These are phyloP conservation scores for Chimonanthus salicifolius DNA, from an alignment of 164 flowering plant genomes.

Conservation along the genomic window DNA sequence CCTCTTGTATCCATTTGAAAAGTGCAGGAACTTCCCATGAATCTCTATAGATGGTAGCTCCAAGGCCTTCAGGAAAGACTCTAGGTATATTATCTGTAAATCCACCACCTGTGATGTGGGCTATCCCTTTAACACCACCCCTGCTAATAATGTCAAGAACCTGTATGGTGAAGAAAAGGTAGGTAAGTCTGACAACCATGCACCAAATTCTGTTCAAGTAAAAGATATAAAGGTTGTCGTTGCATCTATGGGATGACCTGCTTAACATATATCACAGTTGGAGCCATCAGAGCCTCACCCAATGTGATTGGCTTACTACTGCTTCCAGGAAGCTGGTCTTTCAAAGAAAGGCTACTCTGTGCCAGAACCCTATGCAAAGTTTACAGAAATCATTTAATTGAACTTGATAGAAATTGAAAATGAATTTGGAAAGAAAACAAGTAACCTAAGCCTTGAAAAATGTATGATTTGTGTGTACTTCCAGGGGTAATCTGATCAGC, in stretches of 20 bases:
- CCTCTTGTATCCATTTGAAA: conserved; percentile 98
- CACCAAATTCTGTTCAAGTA: background rate
- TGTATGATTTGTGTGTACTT: background rate
- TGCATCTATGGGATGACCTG: conserved; percentile 43
- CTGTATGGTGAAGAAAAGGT: conserved; percentile 24
- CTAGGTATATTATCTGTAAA: conserved; percentile 95
- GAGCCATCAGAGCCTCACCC: conserved; percentile 92
- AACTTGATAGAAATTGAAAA: background rate
- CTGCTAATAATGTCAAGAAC: conserved; percentile 75
- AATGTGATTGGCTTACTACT: conserved; percentile 35
- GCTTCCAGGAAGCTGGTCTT: conserved; percentile 58
- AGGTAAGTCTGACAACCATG: background rate
- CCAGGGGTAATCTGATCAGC: background rate
- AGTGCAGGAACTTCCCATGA: conserved; percentile 79
- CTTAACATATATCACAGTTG: conserved; percentile 88
- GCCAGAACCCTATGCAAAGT: conserved; percentile 54
- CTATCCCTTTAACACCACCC: conserved; percentile 93
- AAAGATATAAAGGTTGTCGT: background rate
- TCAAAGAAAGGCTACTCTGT: conserved; percentile 66
- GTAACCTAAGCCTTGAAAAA: background rate
- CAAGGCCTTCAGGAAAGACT: conserved; percentile 83
- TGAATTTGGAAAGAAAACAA: background rate
- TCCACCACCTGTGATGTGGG: conserved; percentile 98
- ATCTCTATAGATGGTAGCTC: conserved; percentile 56
- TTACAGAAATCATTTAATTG: background rate